Base-by-base conservation (phyloP, 2,329 filamentous ascomycete species). In the Lecanoromycetidae sp. region DNA sequence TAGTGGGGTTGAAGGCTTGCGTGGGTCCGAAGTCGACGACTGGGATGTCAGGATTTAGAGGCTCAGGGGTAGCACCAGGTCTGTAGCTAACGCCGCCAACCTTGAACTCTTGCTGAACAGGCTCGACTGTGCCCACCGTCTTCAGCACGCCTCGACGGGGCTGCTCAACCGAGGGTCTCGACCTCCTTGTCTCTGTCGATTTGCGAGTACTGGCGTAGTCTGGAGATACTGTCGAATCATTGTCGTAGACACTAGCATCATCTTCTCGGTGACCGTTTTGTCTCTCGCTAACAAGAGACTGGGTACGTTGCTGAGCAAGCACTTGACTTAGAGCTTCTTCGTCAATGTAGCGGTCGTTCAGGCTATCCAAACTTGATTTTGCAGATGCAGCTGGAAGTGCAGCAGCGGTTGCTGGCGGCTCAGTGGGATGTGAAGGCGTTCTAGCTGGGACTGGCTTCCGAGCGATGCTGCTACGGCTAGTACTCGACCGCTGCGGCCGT, bases 1-100 rank as follows among this genome's bases (percentile, higher is more conserved):
- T 68, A 23, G 36, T 36, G n/a, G 76, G 72, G 51, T 68, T 69
- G 48, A 87, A 82, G 50, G 83, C 81, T 56, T 85, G 67, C 0
- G 88, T 94, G 5, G 82, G 86, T 0, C 90, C 90, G 64, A 95
- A 95, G 61, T 95, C 81, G 52, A 94, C 76, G 4, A 74, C 67
- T 1, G 86, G 85, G 51, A 94, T 79, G 48, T 77, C 72, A 20
- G 75, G 70, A 12, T 68, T 66, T 30, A 59, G 52, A 9, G 39
- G 37, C 19, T 60, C 54, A 26, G 57, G 58, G 19, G 54, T 37
- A 15, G 60, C 59, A 34, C 63, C 60, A 37, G 63, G 56, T 39
- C 60, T 56, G 54, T 70, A 71, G 50, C 60, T 67, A 50, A 63
- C 63, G 58, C 73, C 71, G 13, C 70, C 68, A 45, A 70, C 69